These are phyloP conservation scores for Rhodotorula babjevae DNA, from an alignment of 768 basidiomycete species.

Conservation along the genomic window DNA sequence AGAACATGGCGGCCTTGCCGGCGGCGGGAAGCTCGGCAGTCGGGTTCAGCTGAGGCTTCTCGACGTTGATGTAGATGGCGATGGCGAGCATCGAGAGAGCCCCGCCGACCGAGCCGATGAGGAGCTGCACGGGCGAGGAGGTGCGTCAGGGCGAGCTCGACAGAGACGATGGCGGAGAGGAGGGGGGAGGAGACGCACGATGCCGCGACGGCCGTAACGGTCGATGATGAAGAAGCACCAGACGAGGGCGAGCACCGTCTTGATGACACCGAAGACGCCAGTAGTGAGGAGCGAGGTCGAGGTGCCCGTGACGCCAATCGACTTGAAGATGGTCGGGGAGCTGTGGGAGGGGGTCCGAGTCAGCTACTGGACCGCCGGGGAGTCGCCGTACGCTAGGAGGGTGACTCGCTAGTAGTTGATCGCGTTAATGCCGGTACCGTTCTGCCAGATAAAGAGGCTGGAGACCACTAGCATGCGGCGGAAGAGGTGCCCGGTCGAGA, in stretches of 20 bases:
- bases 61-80: constrained; percentile 41
- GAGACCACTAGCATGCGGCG: constrained; percentile 49
- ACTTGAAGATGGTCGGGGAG: constrained; percentile 52
- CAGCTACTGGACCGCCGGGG: too few species aligned
- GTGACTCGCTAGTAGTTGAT: constrained; percentile 1
- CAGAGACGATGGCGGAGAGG: constrained; percentile 46
- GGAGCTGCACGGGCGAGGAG: constrained; percentile 42
- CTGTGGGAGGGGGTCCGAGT: constrained; percentile 49
- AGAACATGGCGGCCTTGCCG: constrained; percentile 43
- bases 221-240: constrained; percentile 46
- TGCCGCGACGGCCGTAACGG: constrained; percentile 31
- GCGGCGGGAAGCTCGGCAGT: constrained; percentile 32
- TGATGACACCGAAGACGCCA: constrained; percentile 56
- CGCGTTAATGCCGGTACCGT: constrained; percentile 48
- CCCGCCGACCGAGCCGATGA: constrained; percentile 51
- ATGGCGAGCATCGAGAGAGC: constrained; percentile 51
- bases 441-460: constrained; percentile 53
- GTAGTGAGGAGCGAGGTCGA: constrained; percentile 39
- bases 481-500: constrained; percentile 30
- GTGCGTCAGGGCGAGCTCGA: constrained; percentile 10
- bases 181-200: constrained; percentile 45
- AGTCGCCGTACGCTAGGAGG: too few species aligned
- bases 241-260: constrained; percentile 48
- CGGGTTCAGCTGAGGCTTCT: constrained; percentile 11
- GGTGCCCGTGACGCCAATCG: constrained; percentile 46